Evolutionary conservation across 345 rosid genomes (phyloP).

Genomic region (Carallia brachiata): DNA sequence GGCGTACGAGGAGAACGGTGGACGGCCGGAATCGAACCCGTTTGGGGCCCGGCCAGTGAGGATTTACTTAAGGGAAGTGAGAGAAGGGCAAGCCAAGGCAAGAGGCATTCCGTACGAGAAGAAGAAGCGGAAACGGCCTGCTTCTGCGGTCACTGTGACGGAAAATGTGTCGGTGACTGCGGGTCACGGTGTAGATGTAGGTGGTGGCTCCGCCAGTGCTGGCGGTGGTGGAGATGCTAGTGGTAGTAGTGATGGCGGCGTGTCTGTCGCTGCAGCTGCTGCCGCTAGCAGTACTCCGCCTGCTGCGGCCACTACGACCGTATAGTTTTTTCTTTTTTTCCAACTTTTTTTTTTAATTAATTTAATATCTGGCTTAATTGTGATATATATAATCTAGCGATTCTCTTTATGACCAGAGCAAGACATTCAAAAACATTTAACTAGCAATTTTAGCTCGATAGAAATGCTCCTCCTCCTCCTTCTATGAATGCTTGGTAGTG

Average conservation of each 20-base stretch:
- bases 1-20: conserved; percentile 32
- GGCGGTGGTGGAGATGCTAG: neutral
- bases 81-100: conserved; percentile 34
- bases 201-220: neutral
- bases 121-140: conserved; percentile 32
- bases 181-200: neutral
- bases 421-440: conserved; percentile 7
- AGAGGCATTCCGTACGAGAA: conserved; percentile 36
- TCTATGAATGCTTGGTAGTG: neutral
- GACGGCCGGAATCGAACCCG: conserved; percentile 35
- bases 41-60: conserved; percentile 32
- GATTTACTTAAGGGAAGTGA: conserved; percentile 33
- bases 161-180: neutral
- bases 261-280: conserved; percentile 5
- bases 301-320: conserved; percentile 17
- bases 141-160: neutral
- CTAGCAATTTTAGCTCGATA: neutral
- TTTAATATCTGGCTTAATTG: conserved; percentile 15
- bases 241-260: conserved; percentile 1
- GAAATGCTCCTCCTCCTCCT: neutral
- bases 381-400: conserved; percentile 13
- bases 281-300: neutral
- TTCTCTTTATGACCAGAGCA: conserved; percentile 4
- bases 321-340: conserved; percentile 11
- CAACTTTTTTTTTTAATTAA: neutral